These are phyloP conservation scores for Mrakiaceae sp. DNA, from an alignment of 1,284 basidiomycete species.

Conservation along the genomic window DNA sequence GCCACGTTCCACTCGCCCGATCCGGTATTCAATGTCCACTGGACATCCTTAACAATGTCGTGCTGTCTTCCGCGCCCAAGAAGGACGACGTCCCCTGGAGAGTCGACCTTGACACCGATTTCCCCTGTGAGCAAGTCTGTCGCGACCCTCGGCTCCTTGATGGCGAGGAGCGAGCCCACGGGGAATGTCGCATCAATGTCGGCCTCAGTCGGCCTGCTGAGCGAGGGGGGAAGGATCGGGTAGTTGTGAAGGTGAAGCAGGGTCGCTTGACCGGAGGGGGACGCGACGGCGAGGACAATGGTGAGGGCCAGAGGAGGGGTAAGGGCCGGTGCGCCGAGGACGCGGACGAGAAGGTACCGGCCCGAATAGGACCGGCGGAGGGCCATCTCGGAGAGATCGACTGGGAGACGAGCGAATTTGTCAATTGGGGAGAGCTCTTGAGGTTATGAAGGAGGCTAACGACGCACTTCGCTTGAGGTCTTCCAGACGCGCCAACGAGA, in stretches of 20 bases:
- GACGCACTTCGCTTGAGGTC: background rate
- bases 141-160: slow-evolving; percentile 7
- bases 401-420: background rate
- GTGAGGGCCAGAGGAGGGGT: slow-evolving; percentile 6
- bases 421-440: background rate
- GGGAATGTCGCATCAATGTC: slow-evolving; percentile 13
- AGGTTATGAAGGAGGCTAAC: background rate
- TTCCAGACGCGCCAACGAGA: background rate
- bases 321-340: slow-evolving; percentile 2
- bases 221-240: slow-evolving; percentile 9
- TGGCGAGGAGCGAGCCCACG: background rate
- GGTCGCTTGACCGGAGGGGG: slow-evolving; percentile 1
- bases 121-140: background rate
- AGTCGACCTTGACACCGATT: slow-evolving; percentile 5
- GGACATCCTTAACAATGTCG: background rate
- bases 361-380: background rate
- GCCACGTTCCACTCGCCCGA: background rate
- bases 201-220: slow-evolving; percentile 3
- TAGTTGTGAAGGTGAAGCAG: slow-evolving; percentile 10
- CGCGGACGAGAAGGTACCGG: background rate
- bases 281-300: slow-evolving; percentile 7
- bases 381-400: background rate
- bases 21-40: background rate
- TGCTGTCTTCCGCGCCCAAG: background rate
- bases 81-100: background rate